Base-by-base conservation (phyloP, 495 filamentous ascomycete genomes). In the Penicilliopsis zonata region DNA sequence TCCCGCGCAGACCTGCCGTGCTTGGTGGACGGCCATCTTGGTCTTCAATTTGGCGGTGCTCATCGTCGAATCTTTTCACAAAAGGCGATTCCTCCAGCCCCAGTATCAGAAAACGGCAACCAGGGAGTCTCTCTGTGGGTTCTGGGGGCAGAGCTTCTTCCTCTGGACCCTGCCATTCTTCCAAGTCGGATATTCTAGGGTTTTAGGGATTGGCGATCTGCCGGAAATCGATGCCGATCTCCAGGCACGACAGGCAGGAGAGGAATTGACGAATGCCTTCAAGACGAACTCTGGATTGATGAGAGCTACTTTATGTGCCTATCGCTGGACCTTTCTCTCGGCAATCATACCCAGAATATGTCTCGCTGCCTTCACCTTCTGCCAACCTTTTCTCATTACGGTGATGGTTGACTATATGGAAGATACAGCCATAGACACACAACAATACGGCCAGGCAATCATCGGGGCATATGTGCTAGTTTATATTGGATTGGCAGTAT, bases 351-450 rank as follows among this genome's bases (percentile, higher is more conserved):
- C 74, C 2, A 58, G 69, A 4, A 35, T 70, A 4, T 59, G 47
- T 25, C 50, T 69, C 9, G 67, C 63, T 21, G 70, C 46, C 1
- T 74, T 78, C 50, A 63, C 43, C 20, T 72, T 72, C 40, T 66
- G 61, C 20, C 74, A 78, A 33, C 72, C 75, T 2, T 70, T 80
- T 27, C 52, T 80, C 23, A 64, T 80, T 14, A 51, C 65, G 22
- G 49, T 55, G 3, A 53, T 67, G 0, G 35, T 21, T 52, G 62
- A 30, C 47, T 58, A 20, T 15, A 53, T 10, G 17, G 49, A 30
- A 44, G 56, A 6, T 33, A 28, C 4, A 40, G 47, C 14, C 7
- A 33, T 15, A 31, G 32, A 46, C 28, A 46, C 12, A 43, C 31
- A 17, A 18, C 59, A 67, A 31, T 38, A 60, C 28, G 69, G 73